Evolutionary conservation across 2,329 filamentous ascomycete species (phyloP).

Genomic region (Sordariomycetes sp.): DNA sequence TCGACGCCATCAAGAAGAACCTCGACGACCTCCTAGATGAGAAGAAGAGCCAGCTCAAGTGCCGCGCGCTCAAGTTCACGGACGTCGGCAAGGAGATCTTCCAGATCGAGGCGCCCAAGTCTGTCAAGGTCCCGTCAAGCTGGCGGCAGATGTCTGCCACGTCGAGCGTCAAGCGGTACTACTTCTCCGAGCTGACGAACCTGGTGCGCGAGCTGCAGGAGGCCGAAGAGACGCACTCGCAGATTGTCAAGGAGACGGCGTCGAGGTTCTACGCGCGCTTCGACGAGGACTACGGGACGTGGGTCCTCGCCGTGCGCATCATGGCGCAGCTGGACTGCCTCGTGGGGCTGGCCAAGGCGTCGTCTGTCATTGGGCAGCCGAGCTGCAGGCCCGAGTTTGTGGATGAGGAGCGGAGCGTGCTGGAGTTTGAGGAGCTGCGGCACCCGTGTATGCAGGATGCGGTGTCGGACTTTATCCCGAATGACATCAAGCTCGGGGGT

Average conservation of each 20-base stretch:
- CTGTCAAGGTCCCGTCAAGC: conserved; percentile 67
- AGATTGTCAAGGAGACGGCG: conserved; percentile 79
- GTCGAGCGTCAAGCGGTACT: conserved; percentile 81
- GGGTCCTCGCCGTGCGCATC: conserved; percentile 83
- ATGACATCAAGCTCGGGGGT: conserved; percentile 80
- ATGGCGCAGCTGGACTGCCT: conserved; percentile 89
- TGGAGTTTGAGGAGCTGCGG: conserved; percentile 87
- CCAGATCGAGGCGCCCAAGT: conserved; percentile 83
- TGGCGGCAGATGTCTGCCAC: conserved; percentile 98
- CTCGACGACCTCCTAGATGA: conserved; percentile 59
- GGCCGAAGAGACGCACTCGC: conserved; percentile 83
- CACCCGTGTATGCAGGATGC: conserved; percentile 90
- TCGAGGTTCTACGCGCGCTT: conserved; percentile 77
- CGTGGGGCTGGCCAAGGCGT: conserved; percentile 84
- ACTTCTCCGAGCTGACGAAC: conserved; percentile 69
- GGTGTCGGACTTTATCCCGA: conserved; percentile 91
- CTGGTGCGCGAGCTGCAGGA: conserved; percentile 85
- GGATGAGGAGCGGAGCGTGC: conserved; percentile 67
- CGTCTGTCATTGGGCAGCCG: conserved; percentile 68
- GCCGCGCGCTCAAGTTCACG: conserved; percentile 57
- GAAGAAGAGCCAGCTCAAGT: conserved; percentile 62
- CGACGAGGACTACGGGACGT: conserved; percentile 71
- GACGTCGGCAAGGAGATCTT: conserved; percentile 96
- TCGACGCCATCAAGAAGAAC: conserved; percentile 62
- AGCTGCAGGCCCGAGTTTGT: conserved; percentile 84